phyloP scores from a whole-genome alignment of 495 filamentous ascomycete species.

The Chaetomium fimeti region DNA sequence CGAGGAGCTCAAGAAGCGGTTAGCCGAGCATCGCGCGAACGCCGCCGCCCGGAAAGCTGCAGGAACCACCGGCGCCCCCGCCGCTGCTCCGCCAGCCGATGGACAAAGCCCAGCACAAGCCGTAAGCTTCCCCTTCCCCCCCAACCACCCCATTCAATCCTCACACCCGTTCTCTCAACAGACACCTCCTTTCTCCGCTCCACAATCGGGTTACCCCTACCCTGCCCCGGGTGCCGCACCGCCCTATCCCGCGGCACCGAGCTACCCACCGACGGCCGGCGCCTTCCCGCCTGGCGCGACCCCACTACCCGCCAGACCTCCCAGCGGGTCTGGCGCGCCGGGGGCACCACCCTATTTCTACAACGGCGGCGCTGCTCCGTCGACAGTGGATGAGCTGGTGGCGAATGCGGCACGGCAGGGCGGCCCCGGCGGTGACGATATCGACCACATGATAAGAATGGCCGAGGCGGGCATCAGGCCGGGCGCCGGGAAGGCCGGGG shows the following conservation, averaged over 20 bases:
- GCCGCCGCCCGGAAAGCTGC: slow-evolving; percentile 57
- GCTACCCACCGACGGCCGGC: slow-evolving; percentile 32
- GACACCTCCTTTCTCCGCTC: slow-evolving; percentile 46
- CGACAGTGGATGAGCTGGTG: slow-evolving; percentile 64
- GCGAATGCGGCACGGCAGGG: slow-evolving; percentile 48
- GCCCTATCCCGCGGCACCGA: slow-evolving; percentile 36
- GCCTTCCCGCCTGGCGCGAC: slow-evolving; percentile 38
- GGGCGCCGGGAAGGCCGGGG: slow-evolving; percentile 21
- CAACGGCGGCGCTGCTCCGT: slow-evolving; percentile 33
- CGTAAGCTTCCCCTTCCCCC: slow-evolving; percentile 46
- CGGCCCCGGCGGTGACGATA: slow-evolving; percentile 43
- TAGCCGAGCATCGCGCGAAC: slow-evolving; percentile 77
- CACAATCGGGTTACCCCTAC: slow-evolving; percentile 42
- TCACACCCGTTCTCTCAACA: slow-evolving; percentile 17
- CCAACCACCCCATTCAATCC: background rate
- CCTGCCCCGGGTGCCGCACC: slow-evolving; percentile 30
- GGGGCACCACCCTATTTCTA: slow-evolving; percentile 24
- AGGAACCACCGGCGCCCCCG: slow-evolving; percentile 29
- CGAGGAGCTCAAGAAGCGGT: slow-evolving; percentile 75
- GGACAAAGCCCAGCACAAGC: slow-evolving; percentile 55
- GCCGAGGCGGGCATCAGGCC: slow-evolving; percentile 57
- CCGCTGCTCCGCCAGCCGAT: slow-evolving; percentile 52
- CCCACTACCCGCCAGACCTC: slow-evolving; percentile 43
- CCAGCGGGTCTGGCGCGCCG: slow-evolving; percentile 27
- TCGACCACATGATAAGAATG: slow-evolving; percentile 58